Evolutionary conservation across 176 grass and related monocot species (phyloP), one percentile per base, ranked within the genome.

Genomic region (Avena sativa): DNA sequence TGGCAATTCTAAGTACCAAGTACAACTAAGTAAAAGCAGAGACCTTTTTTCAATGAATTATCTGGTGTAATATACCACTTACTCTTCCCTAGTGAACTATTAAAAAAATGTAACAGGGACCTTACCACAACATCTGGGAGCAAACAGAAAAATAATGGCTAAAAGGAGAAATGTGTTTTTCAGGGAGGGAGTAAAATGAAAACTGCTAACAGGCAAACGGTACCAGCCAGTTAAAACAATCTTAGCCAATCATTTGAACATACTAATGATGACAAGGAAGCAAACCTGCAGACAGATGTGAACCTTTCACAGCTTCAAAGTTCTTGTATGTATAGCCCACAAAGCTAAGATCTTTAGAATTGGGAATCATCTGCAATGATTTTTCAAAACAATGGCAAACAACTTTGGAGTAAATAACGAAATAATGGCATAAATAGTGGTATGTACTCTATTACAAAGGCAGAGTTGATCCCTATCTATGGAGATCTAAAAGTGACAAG

Each of bases 241-340:
- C 7, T 73, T 20, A 84, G 82, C 23, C 61, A 62, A 74, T 10
- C n/a, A 49, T 75, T 52, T 5, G 2, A 66, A 67, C 17, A 57
- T 17, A 79, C 16, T 86, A 73, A 73, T 7, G 5, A 68, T 53
- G 69, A 71, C 1, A 19, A 52, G 36, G 67, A 84, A n/a, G 40
- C 83, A 88, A 87, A 95, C 94, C 94, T 88, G 84, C 70, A 84
- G 53, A 57, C 55, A 57, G 55, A 57, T 92, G 88, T 57, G 94
- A 86, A 52, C 91, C 97, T 91, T 99, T 99, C 49, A 99, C 83
- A 52, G 97, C 97, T 87, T 99, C 97, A 38, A 99, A 99, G 81
- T 99, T 99, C 79, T 98, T 98, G 92, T 94, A 98, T 72, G 97
- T 98, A 83, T 98, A 98, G 11, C 97, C 94, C 48, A 99, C 97